Base-by-base conservation (phyloP, 345 rosid species). In the Dimocarpus longan region DNA sequence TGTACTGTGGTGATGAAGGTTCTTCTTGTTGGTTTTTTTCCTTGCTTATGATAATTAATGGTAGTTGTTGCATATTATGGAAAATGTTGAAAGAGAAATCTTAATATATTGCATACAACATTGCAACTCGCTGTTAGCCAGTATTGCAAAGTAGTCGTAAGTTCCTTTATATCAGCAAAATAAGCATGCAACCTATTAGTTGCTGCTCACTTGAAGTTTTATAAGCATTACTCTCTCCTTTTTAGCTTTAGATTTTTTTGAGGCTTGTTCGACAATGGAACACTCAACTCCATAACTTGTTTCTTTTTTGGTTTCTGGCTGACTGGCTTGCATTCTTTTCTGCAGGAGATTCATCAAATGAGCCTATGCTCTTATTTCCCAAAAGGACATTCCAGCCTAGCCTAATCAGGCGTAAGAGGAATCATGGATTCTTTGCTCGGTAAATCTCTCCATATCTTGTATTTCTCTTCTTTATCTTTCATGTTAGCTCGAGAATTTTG, bases 341-440 rank as follows among this genome's bases (percentile, higher is more conserved):
- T 85, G 84, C 85, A 92, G 96, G 87, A 1, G 88, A 91, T 86
- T 90, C 94, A 64, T 84, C 95, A 1, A 81, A 44, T 78, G 99
- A 89, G 82, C 94, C 98, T 10, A 84, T 94, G 91, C 89, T 94
- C 52, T 83, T 90, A 64, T 82, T 87, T 73, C 89, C 97, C 5
- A 96, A 96, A 75, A 84, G 98, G 87, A 94, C 97, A 65, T 94
- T 79, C 89, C 98, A 96, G 80, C 98, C 99, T 66, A 96, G 98
- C 84, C 78, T 82, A 80, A 82, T 96, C 71, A 90, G 87, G 81
- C 94, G 98, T 64, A 94, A 96, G 86, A 87, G 99, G 52, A 96
- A 83, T 68, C 97, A 91, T 83, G 98, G 99, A 15, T 96, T 82
- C 87, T 94, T 94, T 74, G 97, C 97, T 54, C 95, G 98, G 98